These are phyloP conservation scores for Hyphopichia pseudoburtonii DNA, from an alignment of 1,139 yeast genomes.

Conservation along the genomic window DNA sequence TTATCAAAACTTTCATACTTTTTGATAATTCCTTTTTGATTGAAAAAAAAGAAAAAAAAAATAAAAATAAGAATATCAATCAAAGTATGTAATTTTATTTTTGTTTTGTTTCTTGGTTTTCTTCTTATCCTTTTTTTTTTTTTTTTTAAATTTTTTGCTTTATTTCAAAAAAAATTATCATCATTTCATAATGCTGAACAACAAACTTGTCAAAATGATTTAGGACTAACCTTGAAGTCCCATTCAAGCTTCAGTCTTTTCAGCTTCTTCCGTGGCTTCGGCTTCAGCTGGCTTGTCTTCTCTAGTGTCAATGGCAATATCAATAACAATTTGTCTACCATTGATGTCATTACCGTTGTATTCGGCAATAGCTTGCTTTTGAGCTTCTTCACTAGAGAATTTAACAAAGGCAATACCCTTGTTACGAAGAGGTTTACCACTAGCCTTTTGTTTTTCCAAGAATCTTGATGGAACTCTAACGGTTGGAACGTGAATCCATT, in stretches of 20 bases:
- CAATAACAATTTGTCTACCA: conserved; percentile 56
- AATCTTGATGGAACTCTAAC: conserved; percentile 43
- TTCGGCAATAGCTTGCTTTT: conserved; percentile 48
- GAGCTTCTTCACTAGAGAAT: conserved; percentile 48
- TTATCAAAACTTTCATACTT: no score
- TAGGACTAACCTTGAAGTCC: no score
- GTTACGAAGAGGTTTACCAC: conserved; percentile 46
- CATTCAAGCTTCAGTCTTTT: conserved; percentile 2
- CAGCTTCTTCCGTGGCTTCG: conserved; percentile 6
- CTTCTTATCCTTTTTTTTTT: no score
- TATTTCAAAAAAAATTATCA: not conserved
- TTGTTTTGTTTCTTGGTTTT: no score
- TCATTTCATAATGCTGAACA: no score
- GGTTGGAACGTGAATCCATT: conserved; percentile 59
- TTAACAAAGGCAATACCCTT: conserved; percentile 67
- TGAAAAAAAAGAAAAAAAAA: no score
- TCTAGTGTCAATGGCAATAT: conserved; percentile 54
- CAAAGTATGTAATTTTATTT: no score
- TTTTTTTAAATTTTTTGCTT: no score
- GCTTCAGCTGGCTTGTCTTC: conserved; percentile 11
- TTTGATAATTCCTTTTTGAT: no score
- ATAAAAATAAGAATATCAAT: no score
- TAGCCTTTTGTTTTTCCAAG: conserved; percentile 37
- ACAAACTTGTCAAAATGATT: no score
- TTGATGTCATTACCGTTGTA: conserved; percentile 52